Percentiles rank a stretch among this genome's conserved stretches.
Evolutionary conservation across 2,329 filamentous ascomycete species (phyloP).

Genomic region (Sarocladiaceae sp.): DNA sequence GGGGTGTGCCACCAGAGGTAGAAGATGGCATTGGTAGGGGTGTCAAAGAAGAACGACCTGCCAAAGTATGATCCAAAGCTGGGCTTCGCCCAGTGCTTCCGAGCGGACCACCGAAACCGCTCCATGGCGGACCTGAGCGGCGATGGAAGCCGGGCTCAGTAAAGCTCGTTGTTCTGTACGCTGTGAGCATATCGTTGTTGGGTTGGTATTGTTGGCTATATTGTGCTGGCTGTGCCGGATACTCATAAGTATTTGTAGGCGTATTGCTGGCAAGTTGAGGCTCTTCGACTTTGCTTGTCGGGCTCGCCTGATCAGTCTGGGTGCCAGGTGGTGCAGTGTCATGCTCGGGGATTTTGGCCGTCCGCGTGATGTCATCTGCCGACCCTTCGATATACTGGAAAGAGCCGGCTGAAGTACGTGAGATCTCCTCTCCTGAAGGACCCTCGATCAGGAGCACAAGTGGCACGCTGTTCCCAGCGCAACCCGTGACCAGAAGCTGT

Average conservation of each 20-base stretch:
- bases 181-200: conserved; percentile 47
- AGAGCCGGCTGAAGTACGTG: conserved; percentile 38
- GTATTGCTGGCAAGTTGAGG: conserved; percentile 22
- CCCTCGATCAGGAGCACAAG: conserved; percentile 48
- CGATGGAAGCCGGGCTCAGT: conserved; percentile 41
- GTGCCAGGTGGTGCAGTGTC: conserved; percentile 29
- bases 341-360: conserved; percentile 29
- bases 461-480: conserved; percentile 43
- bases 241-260: conserved; percentile 39
- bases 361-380: conserved; percentile 36
- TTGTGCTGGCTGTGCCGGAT: conserved; percentile 35
- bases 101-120: conserved; percentile 34
- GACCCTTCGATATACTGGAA: conserved; percentile 47
- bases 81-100: conserved; percentile 36
- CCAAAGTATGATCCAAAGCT: conserved; percentile 36
- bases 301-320: conserved; percentile 31
- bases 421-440: conserved; percentile 45
- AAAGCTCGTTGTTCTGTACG: conserved; percentile 48
- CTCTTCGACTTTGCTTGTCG: conserved; percentile 36
- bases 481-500: conserved; percentile 45
- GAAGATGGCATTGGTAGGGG: conserved; percentile 42
- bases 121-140: conserved; percentile 32
- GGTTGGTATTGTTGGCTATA: conserved; percentile 29
- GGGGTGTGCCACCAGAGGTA: conserved; percentile 30
- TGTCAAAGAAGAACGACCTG: conserved; percentile 38